Base-by-base conservation (phyloP, 768 basidiomycete species). In the Hysterangium stoloniferum region DNA sequence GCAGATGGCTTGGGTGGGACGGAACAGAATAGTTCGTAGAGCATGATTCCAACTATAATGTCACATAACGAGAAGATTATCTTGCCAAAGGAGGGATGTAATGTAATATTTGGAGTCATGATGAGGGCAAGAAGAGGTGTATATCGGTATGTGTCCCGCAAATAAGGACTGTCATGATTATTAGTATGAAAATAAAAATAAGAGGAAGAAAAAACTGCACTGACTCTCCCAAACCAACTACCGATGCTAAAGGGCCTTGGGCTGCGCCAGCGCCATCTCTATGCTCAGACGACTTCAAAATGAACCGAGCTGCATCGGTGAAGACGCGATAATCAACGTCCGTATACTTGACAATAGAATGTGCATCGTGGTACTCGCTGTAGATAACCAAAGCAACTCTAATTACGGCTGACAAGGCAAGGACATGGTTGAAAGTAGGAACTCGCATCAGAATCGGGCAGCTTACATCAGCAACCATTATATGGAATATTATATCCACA, bases 251-350 rank as follows among this genome's bases (percentile, higher is more conserved):
- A 25, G 78, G 73, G 8, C 92, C 93, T 54, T 74, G 72, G 17
- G 84, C 88, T 20, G 54, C 56, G 59, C 83, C 84, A 24, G 56
- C 64, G 27, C 62, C 54, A 8, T 54, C 63, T n/a, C n/a, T n/a
- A n/a, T n/a, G n/a, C 34, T n/a, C 66, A 58, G 47, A 35, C 32
- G 82, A 76, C 40, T 71, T 60, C 24, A 79, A 63, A 28, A 89
- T 60, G 61, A 88, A 90, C 35, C 68, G 70, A 1, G 92, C 82
- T 4, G 96, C 96, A 64, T 98, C 95, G 40, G 79, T 86, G 71
- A 97, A 96, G 58, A 99, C 95, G 32, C 81, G 77, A 66, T 97
- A 98, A 67, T 99, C 96, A 57, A 98, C 75, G 66, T 99, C 96
- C n/a, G 96, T 98, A 63, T 98, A 99, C 66, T 94, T 94, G 20